phyloP scores from a whole-genome alignment of 306 rosid species.

The Arachis stenosperma region DNA sequence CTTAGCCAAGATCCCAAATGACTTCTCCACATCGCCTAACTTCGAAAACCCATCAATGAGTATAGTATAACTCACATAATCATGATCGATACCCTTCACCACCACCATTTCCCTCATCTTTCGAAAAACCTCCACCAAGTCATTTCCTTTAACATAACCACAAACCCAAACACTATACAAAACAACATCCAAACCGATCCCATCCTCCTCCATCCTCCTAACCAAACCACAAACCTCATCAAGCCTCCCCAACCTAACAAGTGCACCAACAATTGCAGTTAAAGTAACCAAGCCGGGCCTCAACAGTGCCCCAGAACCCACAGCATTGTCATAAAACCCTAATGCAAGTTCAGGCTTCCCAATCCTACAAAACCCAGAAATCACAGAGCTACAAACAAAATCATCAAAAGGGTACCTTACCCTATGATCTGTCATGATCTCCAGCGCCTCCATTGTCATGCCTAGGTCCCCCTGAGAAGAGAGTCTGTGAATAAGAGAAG shows the following conservation, averaged over 20 bases:
- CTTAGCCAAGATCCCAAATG: conserved; percentile 58
- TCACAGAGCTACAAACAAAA: conserved; percentile 77
- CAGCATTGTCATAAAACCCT: conserved; percentile 59
- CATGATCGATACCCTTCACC: conserved; percentile 61
- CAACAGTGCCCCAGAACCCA: conserved; percentile 48
- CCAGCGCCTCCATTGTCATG: conserved; percentile 70
- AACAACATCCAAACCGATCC: conserved; percentile 72
- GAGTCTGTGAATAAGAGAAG: conserved; percentile 54
- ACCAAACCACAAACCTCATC: conserved; percentile 65
- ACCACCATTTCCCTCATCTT: conserved; percentile 68
- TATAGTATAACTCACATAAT: conserved; percentile 63
- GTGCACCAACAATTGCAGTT: conserved; percentile 72
- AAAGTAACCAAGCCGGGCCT: conserved; percentile 65
- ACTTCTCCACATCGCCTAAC: conserved; percentile 77
- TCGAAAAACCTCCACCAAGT: conserved; percentile 60
- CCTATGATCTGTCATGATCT: conserved; percentile 59
- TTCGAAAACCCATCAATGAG: conserved; percentile 70
- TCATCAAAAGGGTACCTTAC: conserved; percentile 72
- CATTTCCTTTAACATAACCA: conserved; percentile 65
- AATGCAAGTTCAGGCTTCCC: conserved; percentile 75
- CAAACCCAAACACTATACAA: conserved; percentile 81
- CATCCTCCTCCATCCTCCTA: conserved; percentile 59
- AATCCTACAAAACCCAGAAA: conserved; percentile 73
- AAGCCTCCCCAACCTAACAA: conserved; percentile 72
- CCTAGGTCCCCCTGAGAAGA: conserved; percentile 66